Conservation (phyloP, 768 basidiomycete genomes). For the Lyophyllum atratum region DNA sequence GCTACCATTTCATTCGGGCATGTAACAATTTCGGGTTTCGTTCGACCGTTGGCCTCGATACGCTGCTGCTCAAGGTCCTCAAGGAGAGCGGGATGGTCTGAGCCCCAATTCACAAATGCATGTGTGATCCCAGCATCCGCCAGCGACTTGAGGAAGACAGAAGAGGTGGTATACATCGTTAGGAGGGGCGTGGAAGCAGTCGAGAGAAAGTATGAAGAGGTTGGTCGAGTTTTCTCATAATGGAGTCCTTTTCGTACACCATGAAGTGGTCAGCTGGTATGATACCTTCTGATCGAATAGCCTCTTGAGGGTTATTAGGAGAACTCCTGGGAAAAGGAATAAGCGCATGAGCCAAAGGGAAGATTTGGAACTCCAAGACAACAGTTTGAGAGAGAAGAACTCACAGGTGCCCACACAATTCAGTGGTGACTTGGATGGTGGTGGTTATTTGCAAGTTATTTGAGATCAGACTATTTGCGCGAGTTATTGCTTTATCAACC, state of each 20-base stretch:
- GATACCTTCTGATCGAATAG: neutral
- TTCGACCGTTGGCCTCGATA: conserved; percentile 33
- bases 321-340: neutral
- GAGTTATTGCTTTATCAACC: too few relatives aligned
- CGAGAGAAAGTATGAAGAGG: neutral
- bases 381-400: too few relatives aligned
- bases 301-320: neutral
- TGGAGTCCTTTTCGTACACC: neutral
- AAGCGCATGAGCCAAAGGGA: too few relatives aligned
- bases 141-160: conserved; percentile 60
- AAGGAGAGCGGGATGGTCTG: conserved; percentile 71
- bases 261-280: neutral
- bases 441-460: too few relatives aligned
- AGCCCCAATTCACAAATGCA: conserved; percentile 77
- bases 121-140: conserved; percentile 62
- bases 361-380: neutral
- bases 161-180: conserved; percentile 58
- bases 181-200: neutral
- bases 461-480: too few relatives aligned
- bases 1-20: conserved; percentile 82
- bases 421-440: too few relatives aligned
- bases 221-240: neutral
- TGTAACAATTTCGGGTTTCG: conserved; percentile 56
- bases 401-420: too few relatives aligned
- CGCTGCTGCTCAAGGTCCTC: conserved; percentile 68